Percentiles rank a stretch among this genome's conserved stretches.
Conservation (phyloP, 1,284 basidiomycete species). For the Termitomyces sp. region DNA sequence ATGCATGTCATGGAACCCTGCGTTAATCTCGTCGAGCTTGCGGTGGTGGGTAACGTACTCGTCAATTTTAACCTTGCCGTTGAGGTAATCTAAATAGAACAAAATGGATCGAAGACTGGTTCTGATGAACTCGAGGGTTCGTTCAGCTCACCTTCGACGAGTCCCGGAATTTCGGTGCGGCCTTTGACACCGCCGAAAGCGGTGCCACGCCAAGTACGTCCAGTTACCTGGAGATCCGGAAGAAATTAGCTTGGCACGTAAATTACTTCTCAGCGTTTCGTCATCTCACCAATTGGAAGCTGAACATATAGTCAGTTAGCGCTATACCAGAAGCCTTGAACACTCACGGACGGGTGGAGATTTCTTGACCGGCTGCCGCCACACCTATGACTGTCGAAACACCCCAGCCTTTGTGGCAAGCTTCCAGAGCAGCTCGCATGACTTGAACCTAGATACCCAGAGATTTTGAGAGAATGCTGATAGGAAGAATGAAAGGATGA, state of each 20-base stretch:
- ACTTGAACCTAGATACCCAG: conserved; percentile 68
- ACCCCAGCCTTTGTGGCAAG: conserved; percentile 99
- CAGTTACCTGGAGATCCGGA: conserved; percentile 56
- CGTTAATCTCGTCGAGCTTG: conserved; percentile 76
- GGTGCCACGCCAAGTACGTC: conserved; percentile 91
- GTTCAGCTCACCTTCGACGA: conserved; percentile 63
- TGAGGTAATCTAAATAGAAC: conserved; percentile 56
- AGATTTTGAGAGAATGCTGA: background rate
- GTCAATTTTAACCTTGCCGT: conserved; percentile 76
- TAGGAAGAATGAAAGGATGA: background rate
- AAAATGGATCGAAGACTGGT: background rate
- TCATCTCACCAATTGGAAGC: conserved; percentile 59
- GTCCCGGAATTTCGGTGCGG: conserved; percentile 86
- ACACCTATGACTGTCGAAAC: conserved; percentile 94
- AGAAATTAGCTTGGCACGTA: conserved; percentile 1
- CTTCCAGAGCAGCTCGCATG: conserved; percentile 94
- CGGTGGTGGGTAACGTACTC: conserved; percentile 86
- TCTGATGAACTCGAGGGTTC: background rate
- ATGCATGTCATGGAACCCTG: conserved; percentile 94
- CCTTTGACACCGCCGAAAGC: conserved; percentile 99
- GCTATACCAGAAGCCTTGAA: background rate
- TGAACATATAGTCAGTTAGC: conserved; percentile 24
- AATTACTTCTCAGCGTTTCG: background rate
- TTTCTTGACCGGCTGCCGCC: conserved; percentile 95
- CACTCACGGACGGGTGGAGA: conserved; percentile 88